Percentiles rank a stretch among this genome's conserved stretches.
phyloP scores from a whole-genome alignment of 768 basidiomycete genomes.

The Podaxis pistillaris region DNA sequence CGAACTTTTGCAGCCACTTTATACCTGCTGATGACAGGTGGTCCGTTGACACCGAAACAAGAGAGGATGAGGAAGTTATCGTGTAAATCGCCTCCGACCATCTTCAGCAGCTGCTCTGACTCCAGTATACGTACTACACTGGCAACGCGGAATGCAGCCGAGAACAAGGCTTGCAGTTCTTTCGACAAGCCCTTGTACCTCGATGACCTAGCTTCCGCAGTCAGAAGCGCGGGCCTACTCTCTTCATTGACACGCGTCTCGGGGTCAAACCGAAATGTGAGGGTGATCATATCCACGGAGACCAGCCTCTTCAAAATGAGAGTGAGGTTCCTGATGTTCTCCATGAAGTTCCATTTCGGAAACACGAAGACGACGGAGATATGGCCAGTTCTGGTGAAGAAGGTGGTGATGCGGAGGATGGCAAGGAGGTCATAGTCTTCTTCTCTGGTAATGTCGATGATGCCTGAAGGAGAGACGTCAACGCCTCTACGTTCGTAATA shows the following conservation, averaged over 20 bases:
- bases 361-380: slow-evolving; percentile 15
- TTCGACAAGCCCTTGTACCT: slow-evolving; percentile 13
- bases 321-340: slow-evolving; percentile 13
- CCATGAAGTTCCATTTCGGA: slow-evolving; percentile 15
- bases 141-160: slow-evolving; percentile 12
- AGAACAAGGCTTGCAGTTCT: slow-evolving; percentile 10
- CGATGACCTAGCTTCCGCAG: slow-evolving; percentile 12
- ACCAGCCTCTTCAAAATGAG: slow-evolving; percentile 14
- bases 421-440: slow-evolving; percentile 12
- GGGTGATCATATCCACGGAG: slow-evolving; percentile 14
- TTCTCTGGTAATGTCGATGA: slow-evolving; percentile 15
- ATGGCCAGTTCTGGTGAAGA: slow-evolving; percentile 14
- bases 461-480: slow-evolving; percentile 12
- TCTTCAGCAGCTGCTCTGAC: slow-evolving; percentile 9
- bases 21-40: slow-evolving; percentile 13
- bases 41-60: slow-evolving; percentile 7
- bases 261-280: slow-evolving; percentile 13
- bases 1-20: slow-evolving; percentile 14
- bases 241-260: slow-evolving; percentile 9
- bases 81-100: slow-evolving; percentile 9
- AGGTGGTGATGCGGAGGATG: slow-evolving; percentile 14
- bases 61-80: slow-evolving; percentile 4
- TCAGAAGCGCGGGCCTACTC: slow-evolving; percentile 7
- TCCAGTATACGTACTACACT: slow-evolving; percentile 12
- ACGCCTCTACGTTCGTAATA: slow-evolving; percentile 15